Evolutionary conservation across 495 filamentous ascomycete species (phyloP), one percentile per base, ranked within the genome.

Genomic region (Aspergillus panamensis): DNA sequence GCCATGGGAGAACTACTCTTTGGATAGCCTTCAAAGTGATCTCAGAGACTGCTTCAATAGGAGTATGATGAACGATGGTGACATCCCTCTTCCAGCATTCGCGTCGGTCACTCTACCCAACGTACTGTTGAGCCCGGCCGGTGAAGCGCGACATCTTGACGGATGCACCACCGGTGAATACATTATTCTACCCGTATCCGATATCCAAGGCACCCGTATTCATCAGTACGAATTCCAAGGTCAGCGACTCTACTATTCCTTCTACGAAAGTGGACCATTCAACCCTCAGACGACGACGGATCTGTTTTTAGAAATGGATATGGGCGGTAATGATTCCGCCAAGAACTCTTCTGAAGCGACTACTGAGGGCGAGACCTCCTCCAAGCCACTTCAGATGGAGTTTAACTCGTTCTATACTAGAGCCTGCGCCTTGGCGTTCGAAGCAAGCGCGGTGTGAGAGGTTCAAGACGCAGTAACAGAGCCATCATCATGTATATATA

Each of bases 381-480:
- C 64, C n/a, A 52, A 52, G 12, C 13, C 53, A 21, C 20, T 68
- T 17, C 55, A 70, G 37, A 51, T 61, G 0, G 51, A 71, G 12
- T 78, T 77, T 60, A 64, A 73, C 49, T 66, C 67, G 1, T 75
- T 78, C 44, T 77, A 76, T 37, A 69, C 53, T 4, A 53, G 70
- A 0, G 69, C 74, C 2, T 77, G 72, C 47, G 56, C 66, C 8
- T 66, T 78, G 67, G 72, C 74, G 9, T 75, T 77, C 50, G 58
- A 65, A 58, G 37, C 71, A 31, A 64, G 71, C 45, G 59, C 33
- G 55, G 10, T 42, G 51, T n/a, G 48, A 47, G 8, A 25, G 25
- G 25, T 5, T 2, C 25, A 25, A 5, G 25, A 25, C 25, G 25
- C 25, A 2, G 25, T 25, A 25, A 25, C 25, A 5, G 25, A 25